Evolutionary conservation across 768 basidiomycete genomes (phyloP), one percentile per base, ranked within the genome.

Genomic region (Panaeolus papilionaceus): DNA sequence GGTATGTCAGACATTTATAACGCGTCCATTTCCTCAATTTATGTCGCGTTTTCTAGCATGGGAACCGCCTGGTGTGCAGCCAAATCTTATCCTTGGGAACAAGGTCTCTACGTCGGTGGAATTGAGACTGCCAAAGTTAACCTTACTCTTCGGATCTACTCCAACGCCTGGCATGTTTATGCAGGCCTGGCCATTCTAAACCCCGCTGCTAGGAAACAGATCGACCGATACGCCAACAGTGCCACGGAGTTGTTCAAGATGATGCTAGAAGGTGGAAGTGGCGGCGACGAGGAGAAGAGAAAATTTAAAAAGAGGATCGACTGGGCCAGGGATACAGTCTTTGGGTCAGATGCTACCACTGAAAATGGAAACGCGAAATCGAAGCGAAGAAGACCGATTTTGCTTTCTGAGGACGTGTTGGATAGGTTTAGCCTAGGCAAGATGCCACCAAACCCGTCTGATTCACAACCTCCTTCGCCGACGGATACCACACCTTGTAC

Each of bases 41-140:
- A 66, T 33, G 38, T 51, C 44, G 37, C 44, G 37, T 47, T 28
- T 61, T 63, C 47, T 33, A 99, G 98, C 70, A 99, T 99, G 98
- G 98, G 98, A 8, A 97, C 95, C 0, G 98, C 98, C 0, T 99
- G 98, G 98, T 86, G 88, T 40, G 85, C 86, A 42, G 83, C 89
- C 10, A 79, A 82, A 8, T 83, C 85, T 23, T 99, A 98, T 77
- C 98, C 98, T 3, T 99, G 98, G 98, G 97, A 98, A 79, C 88
- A 92, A 45, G 93, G 94, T 0, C 89, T 93, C 61, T 99, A 99
- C 79, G 94, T 98, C 38, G 94, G 96, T 26, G 98, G 98, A 0
- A 96, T 99, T 72, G 98, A 99, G 78, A 96, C 95, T 1, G 95
- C 95, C 72, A 99, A 99, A 80, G 96, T 95, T 73, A 99, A 99